These are phyloP conservation scores for Pulveroboletus sp. DNA, from an alignment of 768 basidiomycete species.

Conservation along the genomic window DNA sequence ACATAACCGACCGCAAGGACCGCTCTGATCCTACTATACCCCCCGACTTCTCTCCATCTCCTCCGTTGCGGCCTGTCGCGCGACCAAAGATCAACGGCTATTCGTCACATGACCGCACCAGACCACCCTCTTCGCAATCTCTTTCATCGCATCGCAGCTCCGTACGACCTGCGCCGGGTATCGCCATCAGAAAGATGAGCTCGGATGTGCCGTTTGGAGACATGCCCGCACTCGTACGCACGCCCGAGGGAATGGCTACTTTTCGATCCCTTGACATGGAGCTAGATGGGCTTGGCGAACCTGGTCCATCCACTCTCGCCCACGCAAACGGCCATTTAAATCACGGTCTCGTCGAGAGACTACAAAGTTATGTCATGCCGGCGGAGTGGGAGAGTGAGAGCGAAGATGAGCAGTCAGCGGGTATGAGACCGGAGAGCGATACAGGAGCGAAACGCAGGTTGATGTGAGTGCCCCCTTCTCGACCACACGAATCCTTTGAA, in stretches of 20 bases:
- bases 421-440: slow-evolving; percentile 29
- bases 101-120: slow-evolving; percentile 22
- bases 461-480: slow-evolving; percentile 18
- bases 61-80: slow-evolving; percentile 28
- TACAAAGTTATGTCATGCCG: slow-evolving; percentile 16
- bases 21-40: slow-evolving; percentile 71
- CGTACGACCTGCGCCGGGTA: slow-evolving; percentile 8
- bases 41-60: slow-evolving; percentile 35
- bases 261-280: slow-evolving; percentile 62
- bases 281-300: slow-evolving; percentile 38
- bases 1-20: slow-evolving; percentile 88
- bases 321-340: slow-evolving; percentile 29
- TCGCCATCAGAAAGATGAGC: slow-evolving; percentile 17
- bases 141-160: slow-evolving; percentile 17
- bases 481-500: slow-evolving; percentile 1
- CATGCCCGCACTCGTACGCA: slow-evolving; percentile 65
- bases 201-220: slow-evolving; percentile 59
- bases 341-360: slow-evolving; percentile 17
- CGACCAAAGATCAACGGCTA: slow-evolving; percentile 46
- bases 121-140: slow-evolving; percentile 22
- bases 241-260: slow-evolving; percentile 67
- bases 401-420: slow-evolving; percentile 29
- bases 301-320: slow-evolving; percentile 32
- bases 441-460: slow-evolving; percentile 64
- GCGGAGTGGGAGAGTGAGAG: slow-evolving; percentile 37